Percentiles rank a stretch among this genome's conserved stretches.
Evolutionary conservation across 306 rosid genomes (phyloP).

Genomic region (Lablab purpureus): DNA sequence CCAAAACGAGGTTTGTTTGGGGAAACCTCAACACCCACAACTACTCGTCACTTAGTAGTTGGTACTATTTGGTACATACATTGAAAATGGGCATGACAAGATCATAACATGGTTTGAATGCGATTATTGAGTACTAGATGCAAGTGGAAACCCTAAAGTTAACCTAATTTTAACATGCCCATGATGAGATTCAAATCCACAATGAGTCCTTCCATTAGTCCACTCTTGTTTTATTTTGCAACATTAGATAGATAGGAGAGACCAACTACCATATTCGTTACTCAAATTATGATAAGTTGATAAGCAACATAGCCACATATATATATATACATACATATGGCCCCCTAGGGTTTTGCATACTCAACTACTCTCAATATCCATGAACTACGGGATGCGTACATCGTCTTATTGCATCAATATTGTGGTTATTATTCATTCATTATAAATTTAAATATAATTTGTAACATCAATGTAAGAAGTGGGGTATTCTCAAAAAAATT

Average conservation of each 20-base stretch:
- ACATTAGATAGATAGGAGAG: not conserved
- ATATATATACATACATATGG: not conserved
- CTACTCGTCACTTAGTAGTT: not conserved
- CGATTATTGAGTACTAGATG: not conserved
- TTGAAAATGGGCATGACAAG: not conserved
- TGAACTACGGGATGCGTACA: slow-evolving; percentile 5
- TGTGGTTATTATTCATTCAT: not conserved
- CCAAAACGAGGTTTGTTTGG: slow-evolving; percentile 8
- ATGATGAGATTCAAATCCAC: not conserved
- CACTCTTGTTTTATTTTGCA: not conserved
- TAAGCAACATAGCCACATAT: not conserved
- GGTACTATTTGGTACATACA: not conserved
- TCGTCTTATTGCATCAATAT: not conserved
- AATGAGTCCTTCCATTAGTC: not conserved
- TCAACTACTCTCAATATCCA: slow-evolving; percentile 9
- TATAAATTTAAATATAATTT: not conserved
- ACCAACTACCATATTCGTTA: not conserved
- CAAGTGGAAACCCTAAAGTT: not conserved
- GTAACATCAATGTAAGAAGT: not conserved
- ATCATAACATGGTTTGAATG: not conserved
- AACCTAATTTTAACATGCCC: not conserved
- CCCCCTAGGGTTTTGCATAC: not conserved
- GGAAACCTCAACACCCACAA: not conserved
- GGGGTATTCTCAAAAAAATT: not conserved
- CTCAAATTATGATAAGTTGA: not conserved